phyloP scores from a whole-genome alignment of 129 eudicot species.

The Tagetes patula region DNA sequence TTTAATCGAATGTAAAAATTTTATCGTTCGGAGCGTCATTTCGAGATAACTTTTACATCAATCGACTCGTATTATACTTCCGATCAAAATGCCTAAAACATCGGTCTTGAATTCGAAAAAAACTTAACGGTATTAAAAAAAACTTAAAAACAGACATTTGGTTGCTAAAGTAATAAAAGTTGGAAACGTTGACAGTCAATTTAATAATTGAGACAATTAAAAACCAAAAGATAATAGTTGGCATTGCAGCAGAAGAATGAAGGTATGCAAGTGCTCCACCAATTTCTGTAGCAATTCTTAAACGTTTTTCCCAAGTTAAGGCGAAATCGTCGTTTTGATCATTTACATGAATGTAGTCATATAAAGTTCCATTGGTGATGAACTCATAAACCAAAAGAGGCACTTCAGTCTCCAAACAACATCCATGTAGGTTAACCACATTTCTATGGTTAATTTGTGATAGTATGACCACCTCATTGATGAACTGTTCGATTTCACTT shows the following conservation, averaged over 20 bases:
- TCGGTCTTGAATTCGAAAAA: too few relatives aligned
- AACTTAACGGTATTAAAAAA: too few relatives aligned
- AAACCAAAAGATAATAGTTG: too few relatives aligned
- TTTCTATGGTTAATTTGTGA: conserved; percentile 7
- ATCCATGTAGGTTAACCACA: conserved; percentile 5
- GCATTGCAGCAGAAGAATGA: conserved; percentile 11
- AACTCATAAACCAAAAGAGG: conserved; percentile 5
- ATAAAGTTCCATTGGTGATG: neutral
- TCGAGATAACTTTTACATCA: too few relatives aligned
- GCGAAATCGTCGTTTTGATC: neutral
- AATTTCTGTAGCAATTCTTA: neutral
- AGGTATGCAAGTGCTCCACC: neutral
- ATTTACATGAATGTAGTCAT: neutral
- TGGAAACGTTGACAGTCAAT: too few relatives aligned
- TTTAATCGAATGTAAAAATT: too few relatives aligned
- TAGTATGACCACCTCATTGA: neutral
- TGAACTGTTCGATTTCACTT: neutral
- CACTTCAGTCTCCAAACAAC: conserved; percentile 7
- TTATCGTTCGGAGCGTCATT: too few relatives aligned
- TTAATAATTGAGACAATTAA: too few relatives aligned
- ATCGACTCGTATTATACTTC: too few relatives aligned
- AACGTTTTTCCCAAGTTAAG: neutral
- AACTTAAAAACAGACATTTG: too few relatives aligned
- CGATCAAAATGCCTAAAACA: too few relatives aligned
- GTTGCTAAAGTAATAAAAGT: too few relatives aligned